These are phyloP conservation scores for Amaranthus tricolor DNA, from an alignment of 179 eudicot species.

Conservation along the genomic window DNA sequence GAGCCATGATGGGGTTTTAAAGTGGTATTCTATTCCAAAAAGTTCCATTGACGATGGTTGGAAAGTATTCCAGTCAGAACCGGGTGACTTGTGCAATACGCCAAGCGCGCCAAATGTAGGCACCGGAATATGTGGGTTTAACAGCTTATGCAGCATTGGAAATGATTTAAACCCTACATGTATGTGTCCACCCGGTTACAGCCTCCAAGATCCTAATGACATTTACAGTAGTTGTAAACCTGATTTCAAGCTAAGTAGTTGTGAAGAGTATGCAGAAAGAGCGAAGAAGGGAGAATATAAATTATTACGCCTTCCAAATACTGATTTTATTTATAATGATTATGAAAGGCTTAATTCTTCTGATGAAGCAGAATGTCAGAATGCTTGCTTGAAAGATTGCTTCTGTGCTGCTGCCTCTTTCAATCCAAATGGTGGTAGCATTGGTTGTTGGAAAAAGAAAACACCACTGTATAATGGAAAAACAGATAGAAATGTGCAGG, in stretches of 20 bases:
- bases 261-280: constrained; percentile 10
- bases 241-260: constrained; percentile 13
- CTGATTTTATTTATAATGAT: neutral
- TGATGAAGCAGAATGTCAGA: neutral
- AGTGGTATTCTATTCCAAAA: constrained; percentile 24
- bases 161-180: constrained; percentile 27
- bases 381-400: constrained; percentile 5
- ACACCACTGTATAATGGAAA: constrained; percentile 2
- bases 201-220: constrained; percentile 32
- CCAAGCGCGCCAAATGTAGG: neutral
- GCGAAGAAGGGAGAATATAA: neutral
- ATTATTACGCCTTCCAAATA: neutral
- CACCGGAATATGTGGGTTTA: constrained; percentile 35
- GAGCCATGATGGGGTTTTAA: constrained; percentile 30
- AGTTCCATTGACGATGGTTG: constrained; percentile 7
- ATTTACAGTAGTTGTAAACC: constrained; percentile 31
- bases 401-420: constrained; percentile 2
- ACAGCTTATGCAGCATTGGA: constrained; percentile 34
- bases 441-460: constrained; percentile 8
- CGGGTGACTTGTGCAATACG: neutral
- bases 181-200: constrained; percentile 31
- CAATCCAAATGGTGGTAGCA: too few species aligned
- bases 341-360: neutral
- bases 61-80: neutral
- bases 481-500: neutral